Base-by-base conservation (phyloP, 768 basidiomycete species). In the Lactifluus pinguis region DNA sequence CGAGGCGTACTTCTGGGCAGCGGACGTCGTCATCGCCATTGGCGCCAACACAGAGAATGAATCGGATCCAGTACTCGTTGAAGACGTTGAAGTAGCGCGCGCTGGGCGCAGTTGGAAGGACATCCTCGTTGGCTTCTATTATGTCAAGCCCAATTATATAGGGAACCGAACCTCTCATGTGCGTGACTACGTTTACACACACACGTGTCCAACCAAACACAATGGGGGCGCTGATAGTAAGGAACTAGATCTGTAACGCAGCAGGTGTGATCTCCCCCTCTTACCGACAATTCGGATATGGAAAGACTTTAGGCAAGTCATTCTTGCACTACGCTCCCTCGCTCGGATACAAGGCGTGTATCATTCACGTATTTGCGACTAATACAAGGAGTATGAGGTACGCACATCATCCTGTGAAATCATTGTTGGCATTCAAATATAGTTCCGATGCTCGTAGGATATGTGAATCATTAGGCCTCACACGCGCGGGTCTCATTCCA, bases 361-460 rank as follows among this genome's bases (percentile, higher is more conserved):
- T 95, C 29, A 95, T 97, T 78, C 95, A 97, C 71, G 92, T 97
- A 41, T 95, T 89, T 71, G 83, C 84, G 29, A 91, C 86, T 70
- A 97, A 95, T 73, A 68, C 74, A 49, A 91, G 92, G 17, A 87
- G 86, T 48, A 70, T 86, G 61, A 81, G 76, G 87, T 85, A 61
- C 67, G 78, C 21, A 4, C 11, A 2, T 36, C 32, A 15, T 49
- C 72, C 29, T 48, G 32, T 32, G 6, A 36, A 48, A 29, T 17
- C 6, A n/a, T 50, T 34, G n/a, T 50, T n/a, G 13, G 30, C 38
- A 50, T 41, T 34, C 14, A 34, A 51, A 44, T 45, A 32, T 45
- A 47, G 21, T 39, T 32, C 29, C 30, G 15, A 39, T 54, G 32
- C 32, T 38, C 19, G 5, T 65, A 83, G 87, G 67, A 77, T 97